Percentiles rank a stretch among this genome's conserved stretches.
Evolutionary conservation across 2,329 filamentous ascomycete genomes (phyloP).

Genomic region (Ophiostoma ips): DNA sequence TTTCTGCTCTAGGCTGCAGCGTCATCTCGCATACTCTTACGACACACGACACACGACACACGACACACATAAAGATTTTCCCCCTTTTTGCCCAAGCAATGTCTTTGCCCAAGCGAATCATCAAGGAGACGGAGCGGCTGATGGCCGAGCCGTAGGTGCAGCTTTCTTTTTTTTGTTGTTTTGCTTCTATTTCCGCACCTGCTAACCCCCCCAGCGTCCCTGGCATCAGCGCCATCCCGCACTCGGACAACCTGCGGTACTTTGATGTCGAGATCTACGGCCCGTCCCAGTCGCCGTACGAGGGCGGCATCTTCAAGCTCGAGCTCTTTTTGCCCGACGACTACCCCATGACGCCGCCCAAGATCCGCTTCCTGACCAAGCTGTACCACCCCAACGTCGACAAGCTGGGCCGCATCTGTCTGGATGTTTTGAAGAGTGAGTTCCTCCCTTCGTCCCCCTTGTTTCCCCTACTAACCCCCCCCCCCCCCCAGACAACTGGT

Average conservation of each 20-base stretch:
- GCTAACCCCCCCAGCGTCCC: conserved; percentile 52
- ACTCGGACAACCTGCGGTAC: conserved; percentile 94
- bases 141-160: conserved; percentile 79
- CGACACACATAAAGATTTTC: too few species aligned
- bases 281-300: conserved; percentile 48
- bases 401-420: conserved; percentile 88
- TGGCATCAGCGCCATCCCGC: conserved; percentile 87
- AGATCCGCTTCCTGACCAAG: conserved; percentile 96
- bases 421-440: conserved; percentile 90
- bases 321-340: conserved; percentile 97
- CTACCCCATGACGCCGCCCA: conserved; percentile 97
- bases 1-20: too few species aligned
- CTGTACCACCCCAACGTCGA: conserved; percentile 99
- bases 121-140: conserved; percentile 96
- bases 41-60: too few species aligned
- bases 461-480: not conserved
- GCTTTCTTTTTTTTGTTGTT: not conserved
- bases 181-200: not conserved
- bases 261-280: conserved; percentile 94
- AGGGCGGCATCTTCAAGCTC: conserved; percentile 88
- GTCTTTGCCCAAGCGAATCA: conserved; percentile 88
- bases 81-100: conserved; percentile 22
- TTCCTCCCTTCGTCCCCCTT: not conserved
- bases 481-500: conserved; percentile 83
- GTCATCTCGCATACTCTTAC: not conserved